phyloP scores from a whole-genome alignment of 2,329 filamentous ascomycete species.

The Ophiocordyceps sinensis region DNA sequence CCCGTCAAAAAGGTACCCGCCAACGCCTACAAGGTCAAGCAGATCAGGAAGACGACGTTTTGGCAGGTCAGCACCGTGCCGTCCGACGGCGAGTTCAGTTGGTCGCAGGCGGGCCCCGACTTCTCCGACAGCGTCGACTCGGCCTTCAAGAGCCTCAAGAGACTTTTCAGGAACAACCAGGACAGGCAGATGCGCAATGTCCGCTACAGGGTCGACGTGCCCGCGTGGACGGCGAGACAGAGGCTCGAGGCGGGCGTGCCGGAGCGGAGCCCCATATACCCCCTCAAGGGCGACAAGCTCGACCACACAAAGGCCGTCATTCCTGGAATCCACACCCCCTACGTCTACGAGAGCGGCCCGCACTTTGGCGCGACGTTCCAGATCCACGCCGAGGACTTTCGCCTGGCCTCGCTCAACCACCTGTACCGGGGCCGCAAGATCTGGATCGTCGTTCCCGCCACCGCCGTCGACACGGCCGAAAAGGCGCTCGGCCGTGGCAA shows the following conservation, averaged over 20 bases:
- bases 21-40: constrained; percentile 21
- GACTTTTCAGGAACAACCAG: constrained; percentile 20
- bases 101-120: constrained; percentile 9
- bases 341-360: constrained; percentile 24
- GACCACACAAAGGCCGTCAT: constrained; percentile 22
- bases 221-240: constrained; percentile 21
- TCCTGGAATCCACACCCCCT: constrained; percentile 24
- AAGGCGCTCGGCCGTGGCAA: constrained; percentile 16
- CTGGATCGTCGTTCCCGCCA: constrained; percentile 23
- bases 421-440: constrained; percentile 25
- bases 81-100: constrained; percentile 18
- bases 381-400: constrained; percentile 25
- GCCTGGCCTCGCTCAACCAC: constrained; percentile 23
- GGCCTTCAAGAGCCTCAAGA: constrained; percentile 18
- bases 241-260: constrained; percentile 21
- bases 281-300: constrained; percentile 20
- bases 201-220: constrained; percentile 23
- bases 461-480: constrained; percentile 19
- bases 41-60: constrained; percentile 19
- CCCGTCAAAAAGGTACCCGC: constrained; percentile 14
- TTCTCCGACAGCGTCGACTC: constrained; percentile 11
- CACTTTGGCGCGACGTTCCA: constrained; percentile 24
- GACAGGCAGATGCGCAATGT: constrained; percentile 21
- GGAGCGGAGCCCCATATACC: constrained; percentile 20
- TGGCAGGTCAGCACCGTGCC: constrained; percentile 21